Conservation (phyloP, 192 early-diverging fungal genomes). For the Coemansia sp. region DNA sequence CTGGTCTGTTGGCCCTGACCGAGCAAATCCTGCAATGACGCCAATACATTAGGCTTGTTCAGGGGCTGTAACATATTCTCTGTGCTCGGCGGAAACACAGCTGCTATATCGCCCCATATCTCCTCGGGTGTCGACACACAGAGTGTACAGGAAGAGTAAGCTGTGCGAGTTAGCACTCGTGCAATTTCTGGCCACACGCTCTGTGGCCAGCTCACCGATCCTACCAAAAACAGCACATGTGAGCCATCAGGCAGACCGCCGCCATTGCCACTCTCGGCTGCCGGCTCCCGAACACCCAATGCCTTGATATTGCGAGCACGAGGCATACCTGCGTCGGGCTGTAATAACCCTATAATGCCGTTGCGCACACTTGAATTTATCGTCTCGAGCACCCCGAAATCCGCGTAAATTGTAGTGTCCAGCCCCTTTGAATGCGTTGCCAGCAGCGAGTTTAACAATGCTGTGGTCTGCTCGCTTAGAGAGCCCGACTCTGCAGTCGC, state of each 20-base stretch:
- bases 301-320: constrained; percentile 28
- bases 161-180: not conserved
- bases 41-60: constrained; percentile 8
- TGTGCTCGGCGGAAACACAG: constrained; percentile 14
- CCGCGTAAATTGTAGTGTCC: constrained; percentile 48
- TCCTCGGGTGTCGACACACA: constrained; percentile 29
- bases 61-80: constrained; percentile 7
- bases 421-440: constrained; percentile 29
- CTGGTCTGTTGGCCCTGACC: constrained; percentile 3
- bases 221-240: constrained; percentile 39
- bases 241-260: constrained; percentile 21
- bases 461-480: constrained; percentile 16
- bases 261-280: not conserved
- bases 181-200: constrained; percentile 23
- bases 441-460: constrained; percentile 13
- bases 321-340: not conserved
- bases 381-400: constrained; percentile 25
- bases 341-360: constrained; percentile 31
- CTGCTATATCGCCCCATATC: constrained; percentile 31
- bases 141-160: constrained; percentile 27
- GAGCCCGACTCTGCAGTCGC: not conserved
- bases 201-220: constrained; percentile 29
- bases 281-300: not conserved
- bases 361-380: constrained; percentile 19
- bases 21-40: constrained; percentile 13